phyloP scores from a whole-genome alignment of 345 rosid species.

The Linum lewisii region DNA sequence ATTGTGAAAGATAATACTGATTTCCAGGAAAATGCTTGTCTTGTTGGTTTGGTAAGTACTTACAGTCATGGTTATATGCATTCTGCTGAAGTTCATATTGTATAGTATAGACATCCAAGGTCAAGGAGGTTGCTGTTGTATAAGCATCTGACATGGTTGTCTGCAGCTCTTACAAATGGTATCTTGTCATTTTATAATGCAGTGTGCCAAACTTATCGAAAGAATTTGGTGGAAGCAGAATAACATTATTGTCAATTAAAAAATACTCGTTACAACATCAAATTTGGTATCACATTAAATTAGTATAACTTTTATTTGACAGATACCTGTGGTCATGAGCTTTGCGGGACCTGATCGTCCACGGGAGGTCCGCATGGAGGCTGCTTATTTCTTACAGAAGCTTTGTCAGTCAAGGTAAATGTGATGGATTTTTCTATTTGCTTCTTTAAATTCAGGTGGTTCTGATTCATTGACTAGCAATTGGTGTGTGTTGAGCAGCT shows the following conservation, averaged over 20 bases:
- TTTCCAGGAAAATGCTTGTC: slow-evolving; percentile 97
- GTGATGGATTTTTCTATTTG: slow-evolving; percentile 9
- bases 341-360: slow-evolving; percentile 75
- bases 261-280: not conserved
- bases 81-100: not conserved
- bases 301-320: slow-evolving; percentile 9
- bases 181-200: not conserved
- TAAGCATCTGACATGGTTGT: not conserved
- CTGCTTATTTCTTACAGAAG: slow-evolving; percentile 88
- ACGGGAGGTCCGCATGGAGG: slow-evolving; percentile 89
- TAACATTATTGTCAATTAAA: not conserved
- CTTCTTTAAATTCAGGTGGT: not conserved
- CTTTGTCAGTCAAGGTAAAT: slow-evolving; percentile 90
- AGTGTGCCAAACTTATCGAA: not conserved
- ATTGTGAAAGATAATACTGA: slow-evolving; percentile 74
- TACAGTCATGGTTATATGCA: not conserved
- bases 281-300: not conserved
- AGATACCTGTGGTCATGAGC: slow-evolving; percentile 84
- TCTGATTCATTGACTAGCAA: slow-evolving; percentile 16
- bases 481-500: slow-evolving; percentile 41
- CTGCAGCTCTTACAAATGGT: not conserved
- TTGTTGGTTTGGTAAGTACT: slow-evolving; percentile 47
- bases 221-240: no score
- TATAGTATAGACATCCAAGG: not conserved
- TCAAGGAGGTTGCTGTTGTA: not conserved